Conservation (phyloP, 2,329 filamentous ascomycete species). For the Penicillium sp. region DNA sequence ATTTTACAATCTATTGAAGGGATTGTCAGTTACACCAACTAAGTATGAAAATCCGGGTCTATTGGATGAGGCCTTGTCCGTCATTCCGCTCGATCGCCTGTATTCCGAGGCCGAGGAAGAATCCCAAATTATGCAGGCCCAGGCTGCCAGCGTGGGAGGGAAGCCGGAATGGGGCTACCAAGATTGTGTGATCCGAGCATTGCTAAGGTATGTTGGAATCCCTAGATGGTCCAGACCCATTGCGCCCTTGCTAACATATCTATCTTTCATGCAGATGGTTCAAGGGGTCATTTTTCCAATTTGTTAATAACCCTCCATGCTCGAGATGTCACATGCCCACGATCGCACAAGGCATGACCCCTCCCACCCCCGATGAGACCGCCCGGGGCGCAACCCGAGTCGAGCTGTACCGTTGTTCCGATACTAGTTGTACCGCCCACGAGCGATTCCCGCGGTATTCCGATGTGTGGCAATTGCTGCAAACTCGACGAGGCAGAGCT, state of each 20-base stretch:
- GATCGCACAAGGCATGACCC: constrained; percentile 75
- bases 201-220: constrained; percentile 65
- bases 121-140: constrained; percentile 78
- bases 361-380: constrained; percentile 82
- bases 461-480: constrained; percentile 87
- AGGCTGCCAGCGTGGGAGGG: constrained; percentile 82
- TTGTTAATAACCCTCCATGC: constrained; percentile 94
- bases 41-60: constrained; percentile 97
- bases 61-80: constrained; percentile 83
- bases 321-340: constrained; percentile 78
- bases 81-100: constrained; percentile 83
- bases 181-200: constrained; percentile 87
- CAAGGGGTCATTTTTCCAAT: constrained; percentile 89
- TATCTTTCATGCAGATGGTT: constrained; percentile 68
- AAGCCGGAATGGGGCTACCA: constrained; percentile 95
- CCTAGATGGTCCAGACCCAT: constrained; percentile 12
- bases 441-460: constrained; percentile 93
- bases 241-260: constrained; percentile 12
- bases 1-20: constrained; percentile 78
- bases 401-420: constrained; percentile 86
- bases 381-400: constrained; percentile 84
- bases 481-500: constrained; percentile 79
- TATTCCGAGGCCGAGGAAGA: constrained; percentile 95
- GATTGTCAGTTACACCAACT: constrained; percentile 80
- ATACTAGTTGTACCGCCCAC: constrained; percentile 68